Evolutionary conservation across 805 yeast genomes (phyloP).

Genomic region (Pichia membranifaciens): DNA sequence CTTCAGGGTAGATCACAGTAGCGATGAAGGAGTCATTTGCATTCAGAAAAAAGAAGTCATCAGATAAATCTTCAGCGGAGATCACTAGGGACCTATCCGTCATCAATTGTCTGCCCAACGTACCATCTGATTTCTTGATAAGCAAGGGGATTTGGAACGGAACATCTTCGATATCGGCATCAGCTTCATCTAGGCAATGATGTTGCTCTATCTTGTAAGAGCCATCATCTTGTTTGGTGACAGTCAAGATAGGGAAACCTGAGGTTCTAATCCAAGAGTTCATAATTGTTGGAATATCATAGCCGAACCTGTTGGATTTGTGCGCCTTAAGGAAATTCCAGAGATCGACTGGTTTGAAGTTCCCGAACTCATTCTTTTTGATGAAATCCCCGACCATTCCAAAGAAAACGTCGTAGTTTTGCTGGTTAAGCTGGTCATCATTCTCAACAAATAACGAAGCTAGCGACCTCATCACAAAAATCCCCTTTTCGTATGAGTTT

Average conservation of each 20-base stretch:
- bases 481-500: conserved; percentile 54
- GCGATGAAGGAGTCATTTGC: conserved; percentile 42
- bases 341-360: conserved; percentile 45
- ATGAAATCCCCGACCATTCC: conserved; percentile 36
- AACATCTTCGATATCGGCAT: conserved; percentile 41
- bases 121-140: conserved; percentile 33
- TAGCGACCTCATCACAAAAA: conserved; percentile 48
- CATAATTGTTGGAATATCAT: conserved; percentile 46
- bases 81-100: conserved; percentile 36
- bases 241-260: conserved; percentile 62
- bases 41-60: conserved; percentile 37
- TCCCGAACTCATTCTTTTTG: conserved; percentile 28
- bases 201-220: conserved; percentile 39
- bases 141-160: conserved; percentile 61
- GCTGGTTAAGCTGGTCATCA: conserved; percentile 23
- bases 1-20: conserved; percentile 40
- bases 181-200: conserved; percentile 28
- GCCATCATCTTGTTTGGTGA: conserved; percentile 32
- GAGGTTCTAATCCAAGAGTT: conserved; percentile 57
- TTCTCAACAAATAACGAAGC: conserved; percentile 35
- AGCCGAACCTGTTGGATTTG: conserved; percentile 23
- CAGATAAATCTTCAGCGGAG: conserved; percentile 11
- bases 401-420: conserved; percentile 29
- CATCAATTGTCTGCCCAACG: conserved; percentile 35
- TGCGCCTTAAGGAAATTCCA: conserved; percentile 40